A percentile compares a stretch with the other conserved stretches of the same genome.
Evolutionary conservation across 129 eudicot species (phyloP).

Genomic region (Centaurea solstitialis): DNA sequence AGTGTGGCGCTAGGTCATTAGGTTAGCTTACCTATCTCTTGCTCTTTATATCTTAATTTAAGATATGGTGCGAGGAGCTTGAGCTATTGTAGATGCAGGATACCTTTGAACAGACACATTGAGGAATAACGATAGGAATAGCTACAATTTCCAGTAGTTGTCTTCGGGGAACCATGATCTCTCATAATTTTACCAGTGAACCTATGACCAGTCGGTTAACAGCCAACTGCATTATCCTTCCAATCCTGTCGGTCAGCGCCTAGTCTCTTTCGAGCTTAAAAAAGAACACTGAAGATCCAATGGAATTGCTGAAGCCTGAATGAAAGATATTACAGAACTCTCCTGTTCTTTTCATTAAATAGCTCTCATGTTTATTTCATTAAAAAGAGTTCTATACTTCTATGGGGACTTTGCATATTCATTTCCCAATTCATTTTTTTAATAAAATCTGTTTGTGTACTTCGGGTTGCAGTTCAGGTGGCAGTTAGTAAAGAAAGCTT

Average conservation of each 20-base stretch:
- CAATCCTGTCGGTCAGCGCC: too few relatives aligned
- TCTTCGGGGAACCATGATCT: too few relatives aligned
- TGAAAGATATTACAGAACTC: neutral
- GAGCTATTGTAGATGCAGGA: neutral
- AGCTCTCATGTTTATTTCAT: too few relatives aligned
- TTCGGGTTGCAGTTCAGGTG: constrained; percentile 73
- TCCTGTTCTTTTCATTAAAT: neutral
- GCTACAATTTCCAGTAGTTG: too few relatives aligned
- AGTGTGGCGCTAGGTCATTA: neutral
- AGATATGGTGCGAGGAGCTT: neutral
- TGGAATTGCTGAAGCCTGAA: neutral
- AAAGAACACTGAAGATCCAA: neutral
- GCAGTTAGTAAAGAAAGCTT: constrained; percentile 89
- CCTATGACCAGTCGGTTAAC: too few relatives aligned
- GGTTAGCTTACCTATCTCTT: neutral
- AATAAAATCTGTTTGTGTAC: constrained; percentile 5
- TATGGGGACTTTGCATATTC: too few relatives aligned
- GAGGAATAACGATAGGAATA: neutral
- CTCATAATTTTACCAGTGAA: neutral
- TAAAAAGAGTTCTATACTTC: too few relatives aligned
- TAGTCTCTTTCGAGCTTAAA: neutral
- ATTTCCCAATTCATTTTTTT: constrained; percentile 3
- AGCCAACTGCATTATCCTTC: too few relatives aligned
- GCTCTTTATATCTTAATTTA: neutral
- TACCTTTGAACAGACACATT: neutral